These are phyloP conservation scores for Amniculicola lignicola DNA, from an alignment of 495 filamentous ascomycete species.

Conservation along the genomic window DNA sequence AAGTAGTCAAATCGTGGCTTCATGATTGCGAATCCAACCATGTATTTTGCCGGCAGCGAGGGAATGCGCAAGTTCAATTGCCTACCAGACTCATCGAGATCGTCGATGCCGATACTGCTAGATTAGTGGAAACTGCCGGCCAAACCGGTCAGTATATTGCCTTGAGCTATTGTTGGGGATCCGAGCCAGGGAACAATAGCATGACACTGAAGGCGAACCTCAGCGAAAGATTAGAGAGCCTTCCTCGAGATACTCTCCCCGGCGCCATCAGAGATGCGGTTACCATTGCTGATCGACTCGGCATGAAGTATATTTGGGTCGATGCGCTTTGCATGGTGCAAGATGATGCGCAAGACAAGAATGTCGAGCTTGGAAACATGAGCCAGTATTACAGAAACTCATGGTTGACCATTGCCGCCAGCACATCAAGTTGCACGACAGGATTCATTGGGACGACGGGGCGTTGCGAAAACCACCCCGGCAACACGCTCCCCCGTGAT, in stretches of 20 bases:
- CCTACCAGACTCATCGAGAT: background rate
- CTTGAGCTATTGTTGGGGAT: slow-evolving; percentile 6
- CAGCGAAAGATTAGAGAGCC: background rate
- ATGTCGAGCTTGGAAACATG: slow-evolving; percentile 6
- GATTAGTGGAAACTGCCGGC: background rate
- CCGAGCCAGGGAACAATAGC: background rate
- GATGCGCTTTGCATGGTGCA: slow-evolving; percentile 13
- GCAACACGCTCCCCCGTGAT: background rate
- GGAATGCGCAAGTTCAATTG: background rate
- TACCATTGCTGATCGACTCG: background rate
- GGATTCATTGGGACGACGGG: background rate
- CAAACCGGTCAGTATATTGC: background rate
- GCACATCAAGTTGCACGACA: background rate
- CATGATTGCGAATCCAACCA: background rate
- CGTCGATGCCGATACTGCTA: background rate
- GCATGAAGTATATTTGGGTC: slow-evolving; percentile 11
- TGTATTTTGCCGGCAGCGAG: background rate
- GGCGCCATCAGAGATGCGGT: background rate
- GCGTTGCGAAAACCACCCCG: background rate
- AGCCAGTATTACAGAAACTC: slow-evolving; percentile 4
- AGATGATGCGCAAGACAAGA: background rate
- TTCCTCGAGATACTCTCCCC: background rate
- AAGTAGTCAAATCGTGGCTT: background rate
- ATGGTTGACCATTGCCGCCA: slow-evolving; percentile 6
- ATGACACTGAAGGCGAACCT: background rate